Evolutionary conservation across 2,329 filamentous ascomycete genomes (phyloP).

Genomic region (Penicillium sp.): DNA sequence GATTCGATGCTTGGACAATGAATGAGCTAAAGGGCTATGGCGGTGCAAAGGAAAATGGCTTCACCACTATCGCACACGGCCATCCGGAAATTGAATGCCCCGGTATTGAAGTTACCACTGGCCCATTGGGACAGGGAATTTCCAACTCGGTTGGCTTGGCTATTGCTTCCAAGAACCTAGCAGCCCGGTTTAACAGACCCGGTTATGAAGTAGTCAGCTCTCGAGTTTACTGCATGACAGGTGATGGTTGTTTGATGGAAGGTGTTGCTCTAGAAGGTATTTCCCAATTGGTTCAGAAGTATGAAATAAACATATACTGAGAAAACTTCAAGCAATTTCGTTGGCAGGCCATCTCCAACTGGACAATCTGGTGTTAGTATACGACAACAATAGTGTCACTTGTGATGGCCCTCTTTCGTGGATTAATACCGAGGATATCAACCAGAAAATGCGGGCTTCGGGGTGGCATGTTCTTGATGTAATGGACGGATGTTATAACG

Average conservation of each 20-base stretch:
- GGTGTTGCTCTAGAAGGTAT: constrained; percentile 52
- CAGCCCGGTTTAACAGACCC: constrained; percentile 51
- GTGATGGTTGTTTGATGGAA: constrained; percentile 56
- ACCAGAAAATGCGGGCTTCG: constrained; percentile 55
- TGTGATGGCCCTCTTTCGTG: constrained; percentile 55
- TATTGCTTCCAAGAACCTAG: constrained; percentile 54
- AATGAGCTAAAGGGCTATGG: constrained; percentile 20
- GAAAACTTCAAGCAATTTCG: constrained; percentile 39
- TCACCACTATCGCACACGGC: neutral
- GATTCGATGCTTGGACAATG: constrained; percentile 16
- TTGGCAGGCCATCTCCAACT: constrained; percentile 54
- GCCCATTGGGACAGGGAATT: constrained; percentile 57
- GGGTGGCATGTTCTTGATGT: constrained; percentile 55
- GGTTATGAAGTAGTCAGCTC: constrained; percentile 47
- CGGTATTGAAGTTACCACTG: constrained; percentile 57
- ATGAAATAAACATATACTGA: neutral
- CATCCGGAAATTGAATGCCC: constrained; percentile 55
- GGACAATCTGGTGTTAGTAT: constrained; percentile 54
- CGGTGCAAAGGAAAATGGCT: constrained; percentile 7
- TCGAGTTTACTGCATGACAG: constrained; percentile 54
- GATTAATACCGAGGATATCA: constrained; percentile 53
- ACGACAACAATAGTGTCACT: constrained; percentile 58
- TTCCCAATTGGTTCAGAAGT: too few relatives aligned
- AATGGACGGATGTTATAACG: constrained; percentile 50
- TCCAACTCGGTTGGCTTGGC: constrained; percentile 58